These are phyloP conservation scores for Zygoascus flipseniorum DNA, from an alignment of 805 yeast species.

Conservation along the genomic window DNA sequence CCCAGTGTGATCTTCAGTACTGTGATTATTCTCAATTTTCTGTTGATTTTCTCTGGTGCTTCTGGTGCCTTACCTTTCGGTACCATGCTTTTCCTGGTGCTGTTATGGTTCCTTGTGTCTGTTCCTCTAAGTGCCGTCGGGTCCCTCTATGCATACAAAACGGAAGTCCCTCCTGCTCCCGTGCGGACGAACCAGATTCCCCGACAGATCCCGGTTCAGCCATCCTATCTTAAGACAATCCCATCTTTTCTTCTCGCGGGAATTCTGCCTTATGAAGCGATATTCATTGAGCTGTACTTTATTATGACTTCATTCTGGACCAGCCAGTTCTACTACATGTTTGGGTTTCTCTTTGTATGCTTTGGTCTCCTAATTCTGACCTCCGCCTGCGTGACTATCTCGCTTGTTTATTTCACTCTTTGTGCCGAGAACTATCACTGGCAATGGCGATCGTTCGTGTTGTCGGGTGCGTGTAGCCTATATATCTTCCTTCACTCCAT, in stretches of 20 bases:
- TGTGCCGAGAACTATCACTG: conserved; percentile 91
- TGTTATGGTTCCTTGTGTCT: conserved; percentile 79
- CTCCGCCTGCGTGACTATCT: conserved; percentile 67
- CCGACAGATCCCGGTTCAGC: conserved; percentile 89
- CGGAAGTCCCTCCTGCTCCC: conserved; percentile 52
- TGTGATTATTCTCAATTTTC: conserved; percentile 69
- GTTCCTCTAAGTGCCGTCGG: conserved; percentile 80
- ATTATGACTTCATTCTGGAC: conserved; percentile 90
- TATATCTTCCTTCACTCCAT: conserved; percentile 82
- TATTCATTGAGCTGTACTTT: conserved; percentile 91
- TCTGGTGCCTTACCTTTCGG: conserved; percentile 95
- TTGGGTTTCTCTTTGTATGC: conserved; percentile 90
- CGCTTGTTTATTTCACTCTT: conserved; percentile 74
- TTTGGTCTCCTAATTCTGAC: conserved; percentile 75
- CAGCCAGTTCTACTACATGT: conserved; percentile 91
- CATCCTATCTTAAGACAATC: conserved; percentile 64
- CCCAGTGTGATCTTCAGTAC: conserved; percentile 67
- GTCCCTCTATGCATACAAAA: conserved; percentile 68
- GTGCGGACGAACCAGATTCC: conserved; percentile 93
- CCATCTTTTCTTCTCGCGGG: conserved; percentile 74
- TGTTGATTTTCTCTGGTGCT: conserved; percentile 66
- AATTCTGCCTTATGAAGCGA: conserved; percentile 88
- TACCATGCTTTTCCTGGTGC: conserved; percentile 70
- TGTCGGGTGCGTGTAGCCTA: conserved; percentile 82
- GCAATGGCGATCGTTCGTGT: conserved; percentile 90